Evolutionary conservation across 2,329 filamentous ascomycete species (phyloP), one percentile per base, ranked within the genome.

Genomic region (Diplodia sapinea): DNA sequence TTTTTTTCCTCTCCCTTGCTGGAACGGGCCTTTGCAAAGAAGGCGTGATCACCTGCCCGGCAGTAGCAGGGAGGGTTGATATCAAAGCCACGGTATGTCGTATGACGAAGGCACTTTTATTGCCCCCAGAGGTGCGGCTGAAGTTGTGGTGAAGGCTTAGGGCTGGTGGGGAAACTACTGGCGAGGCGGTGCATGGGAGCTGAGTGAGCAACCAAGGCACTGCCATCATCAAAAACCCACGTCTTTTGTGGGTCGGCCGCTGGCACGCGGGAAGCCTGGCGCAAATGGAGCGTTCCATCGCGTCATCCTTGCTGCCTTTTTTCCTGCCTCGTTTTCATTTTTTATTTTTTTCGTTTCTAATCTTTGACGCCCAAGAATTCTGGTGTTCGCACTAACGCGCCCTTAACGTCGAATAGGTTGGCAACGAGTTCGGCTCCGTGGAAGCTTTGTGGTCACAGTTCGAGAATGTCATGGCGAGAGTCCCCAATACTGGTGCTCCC

Each of bases 361-460:
- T 8, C 6, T 38, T 56, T 38, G 17, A 33, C 23, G 15, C 17
- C 54, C 31, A n/a, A 56, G 33, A 36, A 56, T 8, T 56, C 33
- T 17, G 31, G 17, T 47, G 43, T 38, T 56, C 54, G 6, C 29
- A 20, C 65, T 67, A 36, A 67, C 65, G 17, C 43, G n/a, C 23
- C 13, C 13, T 11, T 26, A 12, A 11, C 11, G 12, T 5, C 13
- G 2, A 20, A 31, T 17, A 92, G 89, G 89, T 99, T 64, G 95
- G 95, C 47, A 97, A 97, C 79, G 95, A 99, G 76, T 97, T 99
- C 80, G 90, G 91, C n/a, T 94, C 93, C 4, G 95, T 99, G 52
- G 95, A 99, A 79, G 93, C 93, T 36, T 85, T 99, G 17, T 99
- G 95, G 95, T 96, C 92, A 49, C 93, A 96, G 75, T 98, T 99